Percentiles rank a stretch among this genome's conserved stretches.
Conservation (phyloP, 164 flowering plant species). For the Stephania cephalantha region DNA sequence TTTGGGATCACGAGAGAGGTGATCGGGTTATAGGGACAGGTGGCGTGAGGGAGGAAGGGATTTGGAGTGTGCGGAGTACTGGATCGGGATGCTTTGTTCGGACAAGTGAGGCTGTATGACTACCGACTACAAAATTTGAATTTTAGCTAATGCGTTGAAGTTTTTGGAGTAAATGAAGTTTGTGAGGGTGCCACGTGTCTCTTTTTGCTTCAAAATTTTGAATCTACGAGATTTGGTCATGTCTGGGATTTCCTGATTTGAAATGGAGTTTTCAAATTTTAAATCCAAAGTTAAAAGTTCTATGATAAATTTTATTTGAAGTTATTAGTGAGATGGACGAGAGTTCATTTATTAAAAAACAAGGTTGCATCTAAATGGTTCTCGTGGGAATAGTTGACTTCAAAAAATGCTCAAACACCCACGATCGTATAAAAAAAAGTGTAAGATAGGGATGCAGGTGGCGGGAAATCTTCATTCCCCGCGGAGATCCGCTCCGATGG, state of each 20-base stretch:
- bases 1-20: neutral
- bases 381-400: too few species aligned
- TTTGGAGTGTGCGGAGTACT: neutral
- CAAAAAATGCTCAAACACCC: too few species aligned
- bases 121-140: slow-evolving; percentile 1
- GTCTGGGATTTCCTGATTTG: neutral
- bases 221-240: neutral
- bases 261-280: too few species aligned
- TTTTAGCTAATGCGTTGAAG: neutral
- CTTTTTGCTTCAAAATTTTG: neutral
- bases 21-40: neutral
- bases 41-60: neutral
- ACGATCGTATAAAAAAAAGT: too few species aligned
- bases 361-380: too few species aligned
- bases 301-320: too few species aligned
- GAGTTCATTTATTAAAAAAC: too few species aligned
- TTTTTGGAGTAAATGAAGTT: neutral
- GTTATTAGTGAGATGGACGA: too few species aligned
- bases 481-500: too few species aligned
- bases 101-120: neutral
- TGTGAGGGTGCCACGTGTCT: neutral
- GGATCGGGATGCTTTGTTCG: neutral
- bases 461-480: too few species aligned
- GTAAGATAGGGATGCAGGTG: too few species aligned
- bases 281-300: too few species aligned